Evolutionary conservation across 441 rosid species (phyloP).

Genomic region (Euphorbia celastroides): DNA sequence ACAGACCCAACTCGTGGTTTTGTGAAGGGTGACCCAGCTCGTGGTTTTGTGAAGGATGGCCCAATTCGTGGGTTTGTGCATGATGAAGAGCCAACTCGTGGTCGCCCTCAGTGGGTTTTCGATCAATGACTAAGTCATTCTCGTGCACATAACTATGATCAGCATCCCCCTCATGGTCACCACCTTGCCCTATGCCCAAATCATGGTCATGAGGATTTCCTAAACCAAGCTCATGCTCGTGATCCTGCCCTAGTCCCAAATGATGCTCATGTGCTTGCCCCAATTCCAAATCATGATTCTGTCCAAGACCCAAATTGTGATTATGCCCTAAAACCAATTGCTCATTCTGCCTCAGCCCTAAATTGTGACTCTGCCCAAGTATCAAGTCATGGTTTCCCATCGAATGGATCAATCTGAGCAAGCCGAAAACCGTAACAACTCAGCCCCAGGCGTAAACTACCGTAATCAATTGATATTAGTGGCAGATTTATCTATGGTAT

Average conservation of each 20-base stretch:
- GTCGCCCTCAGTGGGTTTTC: constrained; percentile 55
- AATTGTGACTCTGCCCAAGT: constrained; percentile 59
- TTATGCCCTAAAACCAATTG: constrained; percentile 59
- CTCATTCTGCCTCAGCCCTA: constrained; percentile 62
- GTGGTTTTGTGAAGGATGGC: constrained; percentile 48
- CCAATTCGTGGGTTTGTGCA: constrained; percentile 48
- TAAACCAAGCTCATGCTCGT: constrained; percentile 62
- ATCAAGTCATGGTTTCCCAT: constrained; percentile 89
- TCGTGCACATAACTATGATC: constrained; percentile 56
- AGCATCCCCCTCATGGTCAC: constrained; percentile 52
- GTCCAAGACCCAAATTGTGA: constrained; percentile 57
- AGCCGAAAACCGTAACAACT: constrained; percentile 18
- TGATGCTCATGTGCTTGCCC: constrained; percentile 66
- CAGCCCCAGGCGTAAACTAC: constrained; percentile 24
- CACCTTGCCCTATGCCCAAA: constrained; percentile 51
- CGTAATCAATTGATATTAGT: constrained; percentile 8
- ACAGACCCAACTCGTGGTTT: constrained; percentile 47
- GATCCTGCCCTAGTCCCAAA: constrained; percentile 52
- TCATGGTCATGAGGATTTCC: constrained; percentile 64
- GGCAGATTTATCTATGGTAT: constrained; percentile 14
- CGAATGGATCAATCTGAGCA: constrained; percentile 17
- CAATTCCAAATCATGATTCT: constrained; percentile 59
- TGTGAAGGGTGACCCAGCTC: constrained; percentile 57
- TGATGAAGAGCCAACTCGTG: constrained; percentile 49
- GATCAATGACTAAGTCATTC: constrained; percentile 51